Evolutionary conservation across 1,284 basidiomycete genomes (phyloP), one percentile per base, ranked within the genome.

Genomic region (Flammula alnicola): DNA sequence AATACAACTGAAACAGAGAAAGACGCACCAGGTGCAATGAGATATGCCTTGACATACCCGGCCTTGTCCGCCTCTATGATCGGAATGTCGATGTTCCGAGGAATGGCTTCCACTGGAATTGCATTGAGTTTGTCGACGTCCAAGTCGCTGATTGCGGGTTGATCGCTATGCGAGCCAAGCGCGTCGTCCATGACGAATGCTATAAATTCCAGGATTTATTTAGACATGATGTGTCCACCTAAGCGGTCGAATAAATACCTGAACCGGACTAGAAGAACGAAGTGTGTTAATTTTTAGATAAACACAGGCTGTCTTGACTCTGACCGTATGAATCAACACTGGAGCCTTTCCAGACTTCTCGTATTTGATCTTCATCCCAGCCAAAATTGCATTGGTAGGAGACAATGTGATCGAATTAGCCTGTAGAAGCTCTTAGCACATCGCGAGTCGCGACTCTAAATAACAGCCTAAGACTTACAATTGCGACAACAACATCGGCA

Each of bases 241-340:
- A 51, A 60, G 9, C 69, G 1, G 53, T 52, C 2, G 72, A 52
- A 4, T 23, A 32, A 41, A 47, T 9, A 46, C 59, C 58, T 35
- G 53, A 56, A 19, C 60, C 58, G 19, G 56, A 58, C 59, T 60
- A 36, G 23, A 30, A 1, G 27, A 27, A 16, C 67, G 56, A 2
- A 10, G 17, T 23, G 23, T 27, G 5, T 16, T n/a, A 8, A 3
- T 3, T 20, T 3, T 6, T 7, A 7, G 25, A 17, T 6, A 46
- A 10, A 7, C 5, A 64, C 75, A n/a, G n/a, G n/a, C 44, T 53
- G 80, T n/a, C n/a, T n/a, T n/a, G n/a, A n/a, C n/a, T n/a, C n/a
- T n/a, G n/a, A n/a, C 80, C 1, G 78, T 81, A 58, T 82, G 77
- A 36, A 83, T 80, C 30, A 79, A 67, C 33, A 75, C 70, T 1